Evolutionary conservation across 1,284 basidiomycete species (phyloP), one percentile per base, ranked within the genome.

Genomic region (Trichosporon faecale): DNA sequence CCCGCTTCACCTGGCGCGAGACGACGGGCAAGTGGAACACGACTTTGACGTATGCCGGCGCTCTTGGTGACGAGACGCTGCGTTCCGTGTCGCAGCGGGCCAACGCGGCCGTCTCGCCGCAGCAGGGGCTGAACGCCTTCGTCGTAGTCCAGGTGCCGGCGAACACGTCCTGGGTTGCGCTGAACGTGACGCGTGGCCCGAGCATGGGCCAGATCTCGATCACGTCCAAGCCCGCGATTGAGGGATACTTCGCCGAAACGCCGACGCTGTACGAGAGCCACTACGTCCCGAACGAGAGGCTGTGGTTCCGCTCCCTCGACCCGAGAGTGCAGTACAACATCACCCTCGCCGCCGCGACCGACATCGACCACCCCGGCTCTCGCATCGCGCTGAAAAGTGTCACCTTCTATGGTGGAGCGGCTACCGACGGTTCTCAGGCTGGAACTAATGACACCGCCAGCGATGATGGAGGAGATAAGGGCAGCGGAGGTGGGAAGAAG

Each of bases 271-370:
- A 61, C 29, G 57, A 33, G 18, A 3, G 16, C 8, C 18, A 61
- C 9, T 61, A 61, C 27, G 29, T 16, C 16, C 57, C 29, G 7
- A 18, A 61, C 57, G 27, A 61, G 27, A 29, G 33, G 27, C 16
- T 33, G 57, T 61, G 57, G 57, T 61, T 31, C 57, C 57, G 57
- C 18, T 61, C 57, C 27, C 57, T 61, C 57, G 57, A 61, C 29
- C 57, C 57, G 29, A 29, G 57, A 6, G 27, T 31, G 57, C 57
- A 8, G 16, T 61, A 61, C 57, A 61, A 31, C 57, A 29, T 61
- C 7, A 16, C 57, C 2, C 11, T 61, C 16, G 18, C 27, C 27
- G 16, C 57, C 4, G 8, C 5, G 7, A 21, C 18, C 21, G 49
- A 52, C n/a, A 21, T 6, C 2, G 57, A 61, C 29, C 57, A 33